Base-by-base conservation (phyloP, 176 grass and related monocot species). In the Carex parvula region DNA sequence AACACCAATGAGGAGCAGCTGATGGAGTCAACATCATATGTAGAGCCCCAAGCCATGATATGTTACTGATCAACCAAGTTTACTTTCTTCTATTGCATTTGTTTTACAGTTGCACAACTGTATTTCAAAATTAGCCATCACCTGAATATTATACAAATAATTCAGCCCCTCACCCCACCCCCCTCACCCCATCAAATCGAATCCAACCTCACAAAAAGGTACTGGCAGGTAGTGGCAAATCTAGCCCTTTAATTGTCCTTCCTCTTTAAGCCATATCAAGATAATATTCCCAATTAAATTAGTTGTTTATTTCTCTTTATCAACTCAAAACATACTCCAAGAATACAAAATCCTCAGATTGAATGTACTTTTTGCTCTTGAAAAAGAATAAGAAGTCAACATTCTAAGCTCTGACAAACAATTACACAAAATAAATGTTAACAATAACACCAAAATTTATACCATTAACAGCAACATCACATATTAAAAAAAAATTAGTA, bases 391-490 rank as follows among this genome's bases (percentile, higher is more conserved):
- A 77, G 24, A 76, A 54, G 4, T 44, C 48, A 53, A 53, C 0
- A 16, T 16, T 75, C 44, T 8, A 26, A 53, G 33, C 70, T 53
- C 20, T 52, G 44, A 75, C 10, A 44, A 75, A 53, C 46, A 9
- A 52, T 26, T 15, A 75, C 52, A 75, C 70, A 22, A 50, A 50
- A 53, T 24, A 29, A 56, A 53, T 77, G 73, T 54, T 56, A 77
- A 75, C 18, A 73, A 73, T 73, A 52, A n/a, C 44, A 73, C 70
- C 44, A 73, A 73, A 17, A 60, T 20, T 20, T 7, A 70, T 70
- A 41, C 30, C 68, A 46, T 10, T 46, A 71, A 71, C 50, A 77
- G 50, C 56, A 56, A 13, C 10, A 56, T 32, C 26, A 50, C 50
- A 77, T 77, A 17, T 17, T 55, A 77, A 62, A 73, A 50, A 73